These are phyloP conservation scores for Trichaptum fuscoviolaceum DNA, from an alignment of 768 basidiomycete species.

Conservation along the genomic window DNA sequence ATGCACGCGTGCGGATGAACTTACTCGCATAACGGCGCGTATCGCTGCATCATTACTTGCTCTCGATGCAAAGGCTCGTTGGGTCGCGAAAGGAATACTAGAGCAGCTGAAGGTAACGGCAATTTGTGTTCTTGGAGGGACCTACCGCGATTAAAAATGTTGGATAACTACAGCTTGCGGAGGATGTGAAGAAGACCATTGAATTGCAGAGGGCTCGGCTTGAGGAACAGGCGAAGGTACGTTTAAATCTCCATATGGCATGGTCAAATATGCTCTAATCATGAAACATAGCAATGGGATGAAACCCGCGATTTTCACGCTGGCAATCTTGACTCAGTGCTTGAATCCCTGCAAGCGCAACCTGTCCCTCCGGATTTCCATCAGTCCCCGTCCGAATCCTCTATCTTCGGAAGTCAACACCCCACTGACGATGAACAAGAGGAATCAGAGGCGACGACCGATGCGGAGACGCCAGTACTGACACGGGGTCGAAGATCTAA, in stretches of 20 bases:
- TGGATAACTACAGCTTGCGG: slow-evolving; percentile 50
- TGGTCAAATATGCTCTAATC: background rate
- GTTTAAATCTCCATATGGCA: slow-evolving; percentile 12
- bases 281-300: slow-evolving; percentile 64
- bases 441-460: slow-evolving; percentile 11
- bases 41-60: slow-evolving; percentile 67
- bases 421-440: slow-evolving; percentile 37
- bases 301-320: slow-evolving; percentile 50
- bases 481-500: background rate
- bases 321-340: slow-evolving; percentile 57
- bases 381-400: slow-evolving; percentile 57
- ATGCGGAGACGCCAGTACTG: background rate
- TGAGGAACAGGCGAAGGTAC: slow-evolving; percentile 56
- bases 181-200: slow-evolving; percentile 66
- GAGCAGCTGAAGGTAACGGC: slow-evolving; percentile 82
- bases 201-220: slow-evolving; percentile 64
- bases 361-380: slow-evolving; percentile 77
- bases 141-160: background rate
- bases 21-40: slow-evolving; percentile 63
- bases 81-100: slow-evolving; percentile 67
- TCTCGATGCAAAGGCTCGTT: slow-evolving; percentile 74
- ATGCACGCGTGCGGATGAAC: slow-evolving; percentile 58
- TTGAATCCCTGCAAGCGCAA: slow-evolving; percentile 69
- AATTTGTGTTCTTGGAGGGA: slow-evolving; percentile 9
- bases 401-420: slow-evolving; percentile 76